Evolutionary conservation across 352 stramenopile genomes (phyloP).

Genomic region (Peronospora farinosa): DNA sequence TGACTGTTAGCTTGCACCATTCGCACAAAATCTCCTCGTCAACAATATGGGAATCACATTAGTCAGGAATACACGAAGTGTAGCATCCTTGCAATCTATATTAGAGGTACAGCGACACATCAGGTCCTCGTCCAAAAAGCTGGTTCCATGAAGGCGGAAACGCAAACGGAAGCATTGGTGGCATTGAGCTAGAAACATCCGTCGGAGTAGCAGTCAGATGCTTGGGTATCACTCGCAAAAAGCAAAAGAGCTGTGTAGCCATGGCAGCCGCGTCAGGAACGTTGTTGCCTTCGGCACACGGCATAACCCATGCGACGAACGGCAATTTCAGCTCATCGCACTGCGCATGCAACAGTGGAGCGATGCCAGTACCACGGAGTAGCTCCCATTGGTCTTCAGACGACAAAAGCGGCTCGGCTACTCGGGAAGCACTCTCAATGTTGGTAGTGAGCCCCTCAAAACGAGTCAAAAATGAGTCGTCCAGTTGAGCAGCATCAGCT

Average conservation of each 20-base stretch:
- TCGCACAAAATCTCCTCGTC: conserved; percentile 57
- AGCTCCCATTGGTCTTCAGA: conserved; percentile 31
- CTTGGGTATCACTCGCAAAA: conserved; percentile 27
- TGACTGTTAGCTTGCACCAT: conserved; percentile 54
- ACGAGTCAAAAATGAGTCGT: conserved; percentile 32
- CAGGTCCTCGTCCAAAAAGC: conserved; percentile 51
- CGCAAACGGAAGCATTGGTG: conserved; percentile 32
- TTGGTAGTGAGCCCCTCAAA: conserved; percentile 32
- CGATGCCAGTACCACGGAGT: conserved; percentile 53
- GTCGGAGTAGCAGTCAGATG: conserved; percentile 12
- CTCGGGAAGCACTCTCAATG: conserved; percentile 1
- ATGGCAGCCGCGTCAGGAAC: conserved; percentile 60
- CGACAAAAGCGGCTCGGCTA: conserved; percentile 5
- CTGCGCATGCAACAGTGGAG: conserved; percentile 41
- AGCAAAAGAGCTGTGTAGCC: conserved; percentile 43
- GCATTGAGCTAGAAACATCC: conserved; percentile 2
- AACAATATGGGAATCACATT: conserved; percentile 26
- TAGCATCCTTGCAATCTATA: conserved; percentile 12
- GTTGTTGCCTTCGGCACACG: conserved; percentile 76
- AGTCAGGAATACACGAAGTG: conserved; percentile 4
- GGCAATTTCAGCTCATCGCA: conserved; percentile 32
- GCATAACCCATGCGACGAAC: conserved; percentile 59
- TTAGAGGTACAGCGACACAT: conserved; percentile 54
- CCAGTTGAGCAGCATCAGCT: conserved; percentile 23
- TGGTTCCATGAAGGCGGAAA: conserved; percentile 61